Conservation (phyloP, 2,329 filamentous ascomycete genomes). For the Fusarium papillatum region DNA sequence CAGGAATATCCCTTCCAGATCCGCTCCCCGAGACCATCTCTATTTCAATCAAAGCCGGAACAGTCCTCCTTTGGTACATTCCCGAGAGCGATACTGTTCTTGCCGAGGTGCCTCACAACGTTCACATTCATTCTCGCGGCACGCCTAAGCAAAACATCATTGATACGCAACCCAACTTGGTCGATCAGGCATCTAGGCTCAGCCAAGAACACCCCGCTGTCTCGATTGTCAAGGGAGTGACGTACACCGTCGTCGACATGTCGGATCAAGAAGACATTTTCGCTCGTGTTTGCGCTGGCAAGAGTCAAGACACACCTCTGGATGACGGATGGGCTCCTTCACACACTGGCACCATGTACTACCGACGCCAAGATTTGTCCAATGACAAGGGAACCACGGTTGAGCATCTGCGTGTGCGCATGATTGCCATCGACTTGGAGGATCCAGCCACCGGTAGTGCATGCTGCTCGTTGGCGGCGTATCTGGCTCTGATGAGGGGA, state of each 20-base stretch:
- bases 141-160: not conserved
- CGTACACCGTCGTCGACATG: not conserved
- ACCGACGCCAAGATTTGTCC: not conserved
- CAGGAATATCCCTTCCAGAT: not conserved
- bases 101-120: not conserved
- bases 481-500: constrained; percentile 20
- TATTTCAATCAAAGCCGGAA: not conserved
- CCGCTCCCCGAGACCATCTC: not conserved
- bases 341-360: constrained; percentile 22
- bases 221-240: constrained; percentile 2
- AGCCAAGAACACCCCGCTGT: not conserved
- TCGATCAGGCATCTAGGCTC: not conserved
- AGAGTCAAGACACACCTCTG: not conserved
- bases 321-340: constrained; percentile 21
- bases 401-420: constrained; percentile 19
- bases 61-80: not conserved
- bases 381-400: not conserved
- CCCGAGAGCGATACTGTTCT: not conserved
- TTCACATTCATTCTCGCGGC: not conserved
- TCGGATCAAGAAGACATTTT: constrained; percentile 8
- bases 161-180: not conserved
- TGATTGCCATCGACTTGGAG: constrained; percentile 31
- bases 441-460: constrained; percentile 24
- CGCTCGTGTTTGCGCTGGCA: constrained; percentile 1
- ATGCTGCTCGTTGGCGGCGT: constrained; percentile 13